phyloP scores from a whole-genome alignment of 768 basidiomycete genomes.

The Cystoderma amianthinum region DNA sequence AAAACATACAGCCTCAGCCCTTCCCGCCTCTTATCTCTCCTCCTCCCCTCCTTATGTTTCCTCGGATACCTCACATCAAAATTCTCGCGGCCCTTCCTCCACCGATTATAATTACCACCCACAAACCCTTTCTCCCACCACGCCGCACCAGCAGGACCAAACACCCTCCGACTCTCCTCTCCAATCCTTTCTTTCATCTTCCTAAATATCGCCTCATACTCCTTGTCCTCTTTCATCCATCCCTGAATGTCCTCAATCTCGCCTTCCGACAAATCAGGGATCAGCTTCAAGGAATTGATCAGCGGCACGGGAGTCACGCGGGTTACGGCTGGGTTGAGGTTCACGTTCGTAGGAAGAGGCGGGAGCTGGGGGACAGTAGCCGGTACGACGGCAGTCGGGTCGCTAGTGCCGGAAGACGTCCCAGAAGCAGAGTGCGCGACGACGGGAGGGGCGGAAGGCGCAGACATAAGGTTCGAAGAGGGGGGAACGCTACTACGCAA shows the following conservation, averaged over 20 bases:
- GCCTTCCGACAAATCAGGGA: constrained; percentile 41
- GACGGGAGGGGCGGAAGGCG: background rate
- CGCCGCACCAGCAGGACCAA: constrained; percentile 29
- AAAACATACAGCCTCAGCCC: constrained; percentile 65
- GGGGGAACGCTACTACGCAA: constrained; percentile 1
- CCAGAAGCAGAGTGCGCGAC: background rate
- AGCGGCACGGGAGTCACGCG: constrained; percentile 57
- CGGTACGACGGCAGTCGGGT: constrained; percentile 8
- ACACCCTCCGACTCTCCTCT: constrained; percentile 41
- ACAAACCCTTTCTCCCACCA: constrained; percentile 62
- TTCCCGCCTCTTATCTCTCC: constrained; percentile 53
- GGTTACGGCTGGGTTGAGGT: constrained; percentile 51
- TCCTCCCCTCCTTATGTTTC: constrained; percentile 27
- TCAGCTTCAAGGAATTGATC: constrained; percentile 38
- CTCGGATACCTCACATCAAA: constrained; percentile 49
- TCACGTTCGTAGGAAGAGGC: constrained; percentile 34
- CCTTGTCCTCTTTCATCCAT: constrained; percentile 62
- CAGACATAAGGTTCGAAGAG: background rate
- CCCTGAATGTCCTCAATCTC: constrained; percentile 48
- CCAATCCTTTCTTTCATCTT: constrained; percentile 45
- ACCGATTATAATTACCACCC: constrained; percentile 28
- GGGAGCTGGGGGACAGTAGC: constrained; percentile 22
- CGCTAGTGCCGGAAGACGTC: constrained; percentile 3
- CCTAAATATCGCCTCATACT: constrained; percentile 43
- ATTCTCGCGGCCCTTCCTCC: constrained; percentile 33